Conservation (phyloP, 2,329 filamentous ascomycete species). For the Alternaria alternata region DNA sequence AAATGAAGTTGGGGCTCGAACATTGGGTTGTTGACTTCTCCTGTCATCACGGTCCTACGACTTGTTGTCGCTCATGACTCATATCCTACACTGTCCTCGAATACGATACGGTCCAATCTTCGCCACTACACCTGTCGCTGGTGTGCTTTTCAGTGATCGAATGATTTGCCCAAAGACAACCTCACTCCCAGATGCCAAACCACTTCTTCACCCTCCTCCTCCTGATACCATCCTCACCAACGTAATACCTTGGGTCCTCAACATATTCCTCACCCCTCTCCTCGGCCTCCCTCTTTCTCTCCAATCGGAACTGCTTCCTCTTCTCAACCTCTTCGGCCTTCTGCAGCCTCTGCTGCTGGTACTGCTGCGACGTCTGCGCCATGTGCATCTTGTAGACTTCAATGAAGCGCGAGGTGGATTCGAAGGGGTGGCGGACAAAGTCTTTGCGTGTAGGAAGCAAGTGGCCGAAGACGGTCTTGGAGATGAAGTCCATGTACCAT, state of each 20-base stretch:
- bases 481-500: slow-evolving; percentile 79
- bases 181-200: slow-evolving; percentile 75
- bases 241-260: slow-evolving; percentile 49
- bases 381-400: slow-evolving; percentile 81
- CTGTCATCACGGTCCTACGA: not conserved
- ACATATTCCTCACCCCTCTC: slow-evolving; percentile 47
- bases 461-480: slow-evolving; percentile 79
- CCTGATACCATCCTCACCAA: slow-evolving; percentile 52
- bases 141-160: not conserved
- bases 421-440: slow-evolving; percentile 73
- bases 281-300: slow-evolving; percentile 49
- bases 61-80: not conserved
- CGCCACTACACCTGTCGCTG: not conserved
- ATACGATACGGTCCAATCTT: not conserved
- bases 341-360: slow-evolving; percentile 74
- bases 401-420: slow-evolving; percentile 69
- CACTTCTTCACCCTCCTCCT: slow-evolving; percentile 76
- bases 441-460: slow-evolving; percentile 76
- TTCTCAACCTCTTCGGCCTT: slow-evolving; percentile 88
- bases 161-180: not conserved
- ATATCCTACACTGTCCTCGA: not conserved
- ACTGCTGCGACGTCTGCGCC: slow-evolving; percentile 72
- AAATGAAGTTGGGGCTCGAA: not conserved
- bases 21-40: not conserved
- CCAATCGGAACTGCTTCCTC: slow-evolving; percentile 80